phyloP scores from a whole-genome alignment of 306 rosid genomes.

The Sicyos edulis region DNA sequence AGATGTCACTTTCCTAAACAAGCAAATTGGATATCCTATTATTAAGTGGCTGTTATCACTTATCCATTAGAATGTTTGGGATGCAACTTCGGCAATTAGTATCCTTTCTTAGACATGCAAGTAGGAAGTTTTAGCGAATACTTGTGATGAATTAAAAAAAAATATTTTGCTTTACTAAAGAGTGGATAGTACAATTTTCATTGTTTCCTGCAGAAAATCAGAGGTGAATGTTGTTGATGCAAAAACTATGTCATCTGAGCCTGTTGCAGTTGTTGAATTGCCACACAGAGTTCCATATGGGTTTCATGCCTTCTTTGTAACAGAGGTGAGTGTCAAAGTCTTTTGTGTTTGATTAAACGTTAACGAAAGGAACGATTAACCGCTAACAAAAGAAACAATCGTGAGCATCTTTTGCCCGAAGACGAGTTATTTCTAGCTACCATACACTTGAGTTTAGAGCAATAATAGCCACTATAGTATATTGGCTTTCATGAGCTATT shows the following conservation, averaged over 20 bases:
- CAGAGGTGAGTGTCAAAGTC: conserved; percentile 58
- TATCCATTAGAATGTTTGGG: neutral
- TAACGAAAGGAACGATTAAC: neutral
- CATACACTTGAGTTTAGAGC: neutral
- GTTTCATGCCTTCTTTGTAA: conserved; percentile 83
- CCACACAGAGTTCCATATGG: conserved; percentile 87
- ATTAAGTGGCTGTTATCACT: neutral
- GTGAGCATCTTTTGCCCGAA: neutral
- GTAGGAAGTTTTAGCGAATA: neutral
- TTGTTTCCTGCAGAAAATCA: conserved; percentile 54
- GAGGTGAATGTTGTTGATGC: conserved; percentile 66
- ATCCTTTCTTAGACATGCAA: no score
- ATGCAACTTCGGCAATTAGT: no score
- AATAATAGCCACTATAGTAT: neutral
- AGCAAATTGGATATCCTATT: neutral
- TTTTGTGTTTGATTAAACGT: neutral
- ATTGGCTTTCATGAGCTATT: neutral
- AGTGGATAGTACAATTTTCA: neutral
- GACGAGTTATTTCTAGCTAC: neutral
- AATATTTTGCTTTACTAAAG: no score
- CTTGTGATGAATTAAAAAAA: neutral
- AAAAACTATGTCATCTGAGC: conserved; percentile 80
- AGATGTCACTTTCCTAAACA: no score
- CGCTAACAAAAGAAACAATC: neutral
- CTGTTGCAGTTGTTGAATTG: conserved; percentile 77